Evolutionary conservation across 257 asterid species (phyloP).

Genomic region (Penstemon barbatus): DNA sequence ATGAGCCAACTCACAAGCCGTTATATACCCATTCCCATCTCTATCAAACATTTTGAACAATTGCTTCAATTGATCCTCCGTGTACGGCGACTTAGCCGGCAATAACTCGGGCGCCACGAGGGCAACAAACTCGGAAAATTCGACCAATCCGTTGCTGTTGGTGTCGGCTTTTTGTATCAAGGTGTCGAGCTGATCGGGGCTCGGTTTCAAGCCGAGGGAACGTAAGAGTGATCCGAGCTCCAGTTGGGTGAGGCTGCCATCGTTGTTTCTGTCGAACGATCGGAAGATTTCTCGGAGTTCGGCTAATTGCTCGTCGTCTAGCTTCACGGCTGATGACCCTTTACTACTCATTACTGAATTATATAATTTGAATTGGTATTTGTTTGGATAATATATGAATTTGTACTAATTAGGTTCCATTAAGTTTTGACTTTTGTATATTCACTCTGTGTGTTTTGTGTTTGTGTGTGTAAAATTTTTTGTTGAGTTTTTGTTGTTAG

Average conservation of each 20-base stretch:
- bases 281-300: conserved; percentile 88
- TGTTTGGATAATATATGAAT: no score
- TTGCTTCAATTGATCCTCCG: conserved; percentile 79
- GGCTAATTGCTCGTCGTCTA: conserved; percentile 76
- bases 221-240: conserved; percentile 79
- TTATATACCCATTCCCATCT: conserved; percentile 75
- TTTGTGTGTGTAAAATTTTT: no score
- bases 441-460: no score
- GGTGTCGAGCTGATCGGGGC: conserved; percentile 78
- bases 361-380: no score
- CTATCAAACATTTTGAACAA: conserved; percentile 73
- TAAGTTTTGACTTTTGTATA: no score
- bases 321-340: conserved; percentile 38
- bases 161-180: conserved; percentile 73
- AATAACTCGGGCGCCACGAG: conserved; percentile 86
- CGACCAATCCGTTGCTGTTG: conserved; percentile 73
- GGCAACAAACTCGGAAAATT: conserved; percentile 81
- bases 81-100: conserved; percentile 77
- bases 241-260: conserved; percentile 80
- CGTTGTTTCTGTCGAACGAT: conserved; percentile 76
- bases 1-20: conserved; percentile 87
- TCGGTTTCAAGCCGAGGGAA: conserved; percentile 72
- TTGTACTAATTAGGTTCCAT: no score
- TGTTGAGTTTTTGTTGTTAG: no score
- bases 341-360: conserved; percentile 25